Conservation (phyloP, 2,329 filamentous ascomycete species). For the Corniculantispora saksenae region DNA sequence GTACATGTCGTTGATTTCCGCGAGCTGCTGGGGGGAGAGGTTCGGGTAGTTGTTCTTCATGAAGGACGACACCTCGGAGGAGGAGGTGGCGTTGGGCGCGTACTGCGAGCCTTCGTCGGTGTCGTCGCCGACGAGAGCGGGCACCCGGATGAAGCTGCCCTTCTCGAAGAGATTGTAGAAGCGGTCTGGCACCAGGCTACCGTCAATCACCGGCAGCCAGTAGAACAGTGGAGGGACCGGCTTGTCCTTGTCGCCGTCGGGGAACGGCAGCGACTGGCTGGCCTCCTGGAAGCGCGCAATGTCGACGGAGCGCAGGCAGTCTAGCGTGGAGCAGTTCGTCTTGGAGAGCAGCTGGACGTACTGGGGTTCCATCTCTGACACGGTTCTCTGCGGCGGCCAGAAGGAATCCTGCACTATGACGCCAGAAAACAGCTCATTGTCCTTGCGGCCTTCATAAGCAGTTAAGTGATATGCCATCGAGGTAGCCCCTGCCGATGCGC, state of each 20-base stretch:
- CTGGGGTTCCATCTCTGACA: conserved; percentile 49
- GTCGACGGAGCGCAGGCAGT: conserved; percentile 43
- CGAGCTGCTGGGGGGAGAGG: conserved; percentile 39
- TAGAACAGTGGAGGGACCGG: conserved; percentile 43
- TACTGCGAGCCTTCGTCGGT: conserved; percentile 47
- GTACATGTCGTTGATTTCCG: conserved; percentile 40
- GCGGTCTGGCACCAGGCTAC: conserved; percentile 43
- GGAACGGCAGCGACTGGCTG: conserved; percentile 33
- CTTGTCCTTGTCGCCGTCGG: conserved; percentile 41
- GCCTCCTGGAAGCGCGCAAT: conserved; percentile 39
- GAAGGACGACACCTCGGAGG: conserved; percentile 40
- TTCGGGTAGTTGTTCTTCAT: conserved; percentile 50
- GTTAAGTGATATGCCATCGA: conserved; percentile 56
- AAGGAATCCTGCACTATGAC: conserved; percentile 50
- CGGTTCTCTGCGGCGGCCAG: conserved; percentile 48
- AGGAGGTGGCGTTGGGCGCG: conserved; percentile 37
- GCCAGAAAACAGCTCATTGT: conserved; percentile 45
- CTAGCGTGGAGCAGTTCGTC: conserved; percentile 29
- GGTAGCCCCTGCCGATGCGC: conserved; percentile 61
- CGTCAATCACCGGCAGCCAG: conserved; percentile 54
- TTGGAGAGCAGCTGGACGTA: conserved; percentile 25
- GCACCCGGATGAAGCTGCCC: conserved; percentile 45
- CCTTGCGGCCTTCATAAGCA: conserved; percentile 46
- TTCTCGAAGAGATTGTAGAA: conserved; percentile 42
- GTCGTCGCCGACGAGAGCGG: conserved; percentile 37